These are phyloP conservation scores for Crithidia acanthocephali DNA, from an alignment of 208 protist species.

Conservation along the genomic window DNA sequence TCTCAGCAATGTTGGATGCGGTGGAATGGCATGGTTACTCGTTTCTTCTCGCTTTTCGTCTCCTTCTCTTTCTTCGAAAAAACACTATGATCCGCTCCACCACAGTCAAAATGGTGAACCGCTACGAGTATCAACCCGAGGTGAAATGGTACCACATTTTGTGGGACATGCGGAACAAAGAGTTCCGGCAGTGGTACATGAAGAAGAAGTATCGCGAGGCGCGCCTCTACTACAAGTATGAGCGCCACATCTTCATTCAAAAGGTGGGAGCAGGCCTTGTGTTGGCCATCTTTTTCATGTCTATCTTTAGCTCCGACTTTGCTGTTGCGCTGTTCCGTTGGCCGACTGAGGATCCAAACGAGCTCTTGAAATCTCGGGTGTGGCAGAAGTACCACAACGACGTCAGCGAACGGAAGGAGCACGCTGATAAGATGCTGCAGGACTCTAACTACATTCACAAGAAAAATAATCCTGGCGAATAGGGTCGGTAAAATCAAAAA, in stretches of 20 bases:
- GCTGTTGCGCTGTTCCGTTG: constrained; percentile 58
- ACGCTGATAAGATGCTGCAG: constrained; percentile 73
- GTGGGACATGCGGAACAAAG: constrained; percentile 73
- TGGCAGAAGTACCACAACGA: constrained; percentile 74
- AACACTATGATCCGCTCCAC: neutral
- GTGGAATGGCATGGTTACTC: too few species aligned
- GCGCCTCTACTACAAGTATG: constrained; percentile 76
- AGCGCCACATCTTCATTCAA: constrained; percentile 62
- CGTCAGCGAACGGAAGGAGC: constrained; percentile 67
- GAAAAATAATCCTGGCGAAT: constrained; percentile 60
- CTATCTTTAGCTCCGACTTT: constrained; percentile 55
- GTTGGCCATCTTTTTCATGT: constrained; percentile 43
- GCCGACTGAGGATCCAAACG: constrained; percentile 80
- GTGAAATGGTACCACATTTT: constrained; percentile 74
- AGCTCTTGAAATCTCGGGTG: constrained; percentile 69
- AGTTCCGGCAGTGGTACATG: constrained; percentile 66
- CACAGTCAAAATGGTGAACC: constrained; percentile 41
- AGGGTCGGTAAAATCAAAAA: too few species aligned
- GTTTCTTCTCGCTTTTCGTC: constrained; percentile 4
- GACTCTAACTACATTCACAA: constrained; percentile 74
- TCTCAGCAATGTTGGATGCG: too few species aligned
- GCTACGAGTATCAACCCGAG: constrained; percentile 62
- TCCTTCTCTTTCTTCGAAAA: constrained; percentile 14
- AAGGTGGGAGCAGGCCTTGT: constrained; percentile 53
- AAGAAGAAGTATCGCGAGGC: constrained; percentile 44